A percentile compares a stretch with the other conserved stretches of the same genome.
Conservation (phyloP, 2,329 filamentous ascomycete genomes). For the Plenodomus tracheiphilus region DNA sequence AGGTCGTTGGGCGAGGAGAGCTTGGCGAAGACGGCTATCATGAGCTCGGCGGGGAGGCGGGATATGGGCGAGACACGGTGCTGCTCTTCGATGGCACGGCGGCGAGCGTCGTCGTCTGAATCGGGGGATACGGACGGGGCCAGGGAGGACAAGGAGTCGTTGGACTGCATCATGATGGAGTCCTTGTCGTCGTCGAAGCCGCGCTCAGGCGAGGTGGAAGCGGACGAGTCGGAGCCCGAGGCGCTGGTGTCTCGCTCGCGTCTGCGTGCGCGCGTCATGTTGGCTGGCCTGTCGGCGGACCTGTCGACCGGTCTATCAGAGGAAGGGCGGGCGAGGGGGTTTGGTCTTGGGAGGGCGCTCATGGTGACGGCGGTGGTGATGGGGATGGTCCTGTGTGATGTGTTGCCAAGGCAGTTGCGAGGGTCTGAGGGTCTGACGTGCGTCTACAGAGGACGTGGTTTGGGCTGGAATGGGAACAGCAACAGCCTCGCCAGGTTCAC, state of each 20-base stretch:
- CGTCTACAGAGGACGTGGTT: constrained; percentile 1
- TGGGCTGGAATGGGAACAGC: constrained; percentile 1
- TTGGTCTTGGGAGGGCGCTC: constrained; percentile 5
- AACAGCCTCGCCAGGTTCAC: background rate
- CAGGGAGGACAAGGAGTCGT: constrained; percentile 91
- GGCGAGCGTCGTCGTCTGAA: constrained; percentile 69
- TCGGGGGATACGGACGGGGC: constrained; percentile 79
- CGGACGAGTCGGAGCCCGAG: constrained; percentile 57
- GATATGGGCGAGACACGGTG: constrained; percentile 77
- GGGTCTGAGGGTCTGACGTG: no score
- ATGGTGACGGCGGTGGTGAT: constrained; percentile 7
- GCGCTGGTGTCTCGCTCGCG: constrained; percentile 36
- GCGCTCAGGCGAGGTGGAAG: constrained; percentile 73
- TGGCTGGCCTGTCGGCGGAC: constrained; percentile 8
- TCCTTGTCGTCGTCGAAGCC: constrained; percentile 90
- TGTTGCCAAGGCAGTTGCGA: background rate
- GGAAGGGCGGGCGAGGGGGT: constrained; percentile 6
- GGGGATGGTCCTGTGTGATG: background rate
- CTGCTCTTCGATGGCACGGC: constrained; percentile 61
- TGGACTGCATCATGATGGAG: constrained; percentile 79
- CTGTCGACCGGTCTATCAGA: background rate
- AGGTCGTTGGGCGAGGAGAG: constrained; percentile 76
- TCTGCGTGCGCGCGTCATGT: constrained; percentile 40
- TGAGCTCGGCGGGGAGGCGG: constrained; percentile 87
- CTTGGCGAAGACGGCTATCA: constrained; percentile 90